Evolutionary conservation across 352 stramenopile species (phyloP).

Genomic region (Sclerospora graminicola): DNA sequence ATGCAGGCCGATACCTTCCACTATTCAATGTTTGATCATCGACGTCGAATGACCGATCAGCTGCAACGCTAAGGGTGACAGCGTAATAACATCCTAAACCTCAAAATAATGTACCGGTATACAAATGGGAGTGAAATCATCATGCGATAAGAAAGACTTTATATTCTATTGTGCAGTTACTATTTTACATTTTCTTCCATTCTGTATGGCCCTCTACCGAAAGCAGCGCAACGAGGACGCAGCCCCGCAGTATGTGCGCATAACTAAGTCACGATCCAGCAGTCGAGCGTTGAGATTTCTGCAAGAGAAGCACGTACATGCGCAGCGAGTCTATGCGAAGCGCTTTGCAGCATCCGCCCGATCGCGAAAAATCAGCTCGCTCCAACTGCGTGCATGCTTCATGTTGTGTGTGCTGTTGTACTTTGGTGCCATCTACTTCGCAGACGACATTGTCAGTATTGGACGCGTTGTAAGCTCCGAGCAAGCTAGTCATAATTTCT

Average conservation of each 20-base stretch:
- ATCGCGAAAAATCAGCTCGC: constrained; percentile 29
- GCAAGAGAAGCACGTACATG: constrained; percentile 7
- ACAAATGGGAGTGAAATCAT: too few relatives aligned
- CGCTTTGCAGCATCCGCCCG: constrained; percentile 11
- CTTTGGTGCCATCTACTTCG: constrained; percentile 40
- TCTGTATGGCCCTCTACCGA: background rate
- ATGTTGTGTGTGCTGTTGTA: constrained; percentile 41
- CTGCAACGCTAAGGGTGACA: too few relatives aligned
- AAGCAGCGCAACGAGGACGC: constrained; percentile 7
- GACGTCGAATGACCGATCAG: too few relatives aligned
- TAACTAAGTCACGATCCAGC: constrained; percentile 11
- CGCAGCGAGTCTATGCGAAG: constrained; percentile 12
- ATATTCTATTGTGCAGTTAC: too few relatives aligned
- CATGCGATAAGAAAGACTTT: too few relatives aligned
- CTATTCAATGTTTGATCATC: too few relatives aligned
- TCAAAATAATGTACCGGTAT: too few relatives aligned
- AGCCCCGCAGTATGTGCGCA: constrained; percentile 25
- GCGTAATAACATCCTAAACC: too few relatives aligned
- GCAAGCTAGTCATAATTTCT: constrained; percentile 20
- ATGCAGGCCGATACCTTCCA: too few relatives aligned
- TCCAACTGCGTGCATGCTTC: constrained; percentile 43
- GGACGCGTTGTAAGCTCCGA: constrained; percentile 21
- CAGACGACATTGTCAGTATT: constrained; percentile 31
- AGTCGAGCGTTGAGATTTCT: constrained; percentile 8
- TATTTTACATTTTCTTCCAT: constrained; percentile 1